Conservation (phyloP, 2,329 filamentous ascomycete species). For the Diplocarpon mali region DNA sequence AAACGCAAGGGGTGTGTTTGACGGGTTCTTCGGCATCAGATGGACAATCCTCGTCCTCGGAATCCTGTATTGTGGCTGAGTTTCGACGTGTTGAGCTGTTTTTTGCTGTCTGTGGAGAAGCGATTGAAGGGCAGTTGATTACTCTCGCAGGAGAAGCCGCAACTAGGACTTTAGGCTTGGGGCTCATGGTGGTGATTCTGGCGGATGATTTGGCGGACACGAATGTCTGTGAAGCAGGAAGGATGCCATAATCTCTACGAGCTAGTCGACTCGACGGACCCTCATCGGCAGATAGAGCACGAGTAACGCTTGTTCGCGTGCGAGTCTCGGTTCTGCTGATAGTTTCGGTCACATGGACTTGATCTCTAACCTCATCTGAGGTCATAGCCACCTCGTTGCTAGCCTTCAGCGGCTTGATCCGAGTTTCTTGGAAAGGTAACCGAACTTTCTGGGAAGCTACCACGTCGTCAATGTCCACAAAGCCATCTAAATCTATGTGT, state of each 20-base stretch:
- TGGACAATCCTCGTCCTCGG: slow-evolving; percentile 24
- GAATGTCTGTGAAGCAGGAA: neutral
- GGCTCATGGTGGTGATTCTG: neutral
- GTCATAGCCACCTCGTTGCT: slow-evolving; percentile 10
- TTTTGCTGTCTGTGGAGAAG: slow-evolving; percentile 8
- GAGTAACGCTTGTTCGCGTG: slow-evolving; percentile 21
- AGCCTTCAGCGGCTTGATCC: slow-evolving; percentile 4
- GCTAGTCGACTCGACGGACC: slow-evolving; percentile 1
- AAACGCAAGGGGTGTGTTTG: slow-evolving; percentile 10
- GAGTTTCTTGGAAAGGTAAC: neutral
- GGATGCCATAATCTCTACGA: neutral
- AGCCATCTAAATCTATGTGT: slow-evolving; percentile 15
- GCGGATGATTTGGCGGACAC: neutral
- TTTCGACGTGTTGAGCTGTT: slow-evolving; percentile 8
- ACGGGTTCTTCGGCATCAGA: slow-evolving; percentile 13
- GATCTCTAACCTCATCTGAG: slow-evolving; percentile 11
- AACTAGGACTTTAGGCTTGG: slow-evolving; percentile 14
- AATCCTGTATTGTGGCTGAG: slow-evolving; percentile 22
- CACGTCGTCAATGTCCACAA: slow-evolving; percentile 26
- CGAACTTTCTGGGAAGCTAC: slow-evolving; percentile 4
- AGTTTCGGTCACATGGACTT: slow-evolving; percentile 20
- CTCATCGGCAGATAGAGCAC: slow-evolving; percentile 13
- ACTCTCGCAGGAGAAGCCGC: slow-evolving; percentile 17
- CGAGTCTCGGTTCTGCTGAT: slow-evolving; percentile 19
- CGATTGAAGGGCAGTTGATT: slow-evolving; percentile 2